phyloP scores from a whole-genome alignment of 1,284 basidiomycete species.

The Volvariella surrecta region DNA sequence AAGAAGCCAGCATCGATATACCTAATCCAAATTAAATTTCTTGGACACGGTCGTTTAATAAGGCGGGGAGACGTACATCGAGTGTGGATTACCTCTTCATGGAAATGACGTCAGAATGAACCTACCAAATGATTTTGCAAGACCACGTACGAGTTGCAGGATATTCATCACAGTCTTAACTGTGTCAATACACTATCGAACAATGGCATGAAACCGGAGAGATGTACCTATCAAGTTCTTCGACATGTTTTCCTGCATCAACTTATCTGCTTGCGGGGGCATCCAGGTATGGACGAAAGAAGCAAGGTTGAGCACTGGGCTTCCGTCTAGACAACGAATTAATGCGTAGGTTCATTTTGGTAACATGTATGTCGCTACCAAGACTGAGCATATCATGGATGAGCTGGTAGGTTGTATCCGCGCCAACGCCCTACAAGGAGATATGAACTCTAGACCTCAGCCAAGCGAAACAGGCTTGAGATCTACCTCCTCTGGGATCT shows the following conservation, averaged over 20 bases:
- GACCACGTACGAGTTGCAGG: constrained; percentile 61
- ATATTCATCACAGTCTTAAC: constrained; percentile 65
- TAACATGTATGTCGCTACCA: constrained; percentile 25
- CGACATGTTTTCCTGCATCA: constrained; percentile 79
- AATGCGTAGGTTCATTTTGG: background rate
- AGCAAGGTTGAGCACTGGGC: constrained; percentile 76
- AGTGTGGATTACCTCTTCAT: constrained; percentile 64
- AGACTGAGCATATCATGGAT: constrained; percentile 80
- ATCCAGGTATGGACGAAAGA: constrained; percentile 73
- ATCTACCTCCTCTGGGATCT: constrained; percentile 45
- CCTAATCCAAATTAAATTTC: constrained; percentile 26
- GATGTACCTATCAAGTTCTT: constrained; percentile 73
- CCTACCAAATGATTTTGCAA: background rate
- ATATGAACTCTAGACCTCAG: too few relatives aligned
- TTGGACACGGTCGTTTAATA: too few relatives aligned
- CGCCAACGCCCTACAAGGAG: constrained; percentile 35
- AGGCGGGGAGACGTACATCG: constrained; percentile 38
- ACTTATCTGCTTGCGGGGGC: constrained; percentile 45
- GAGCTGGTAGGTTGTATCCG: constrained; percentile 66
- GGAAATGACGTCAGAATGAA: constrained; percentile 4
- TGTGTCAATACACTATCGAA: background rate
- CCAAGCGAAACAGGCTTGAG: background rate
- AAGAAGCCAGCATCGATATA: constrained; percentile 79
- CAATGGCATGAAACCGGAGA: background rate
- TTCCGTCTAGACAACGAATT: constrained; percentile 49